These are phyloP conservation scores for Pythium phragmiticola DNA, from an alignment of 352 stramenopile species.

Conservation along the genomic window DNA sequence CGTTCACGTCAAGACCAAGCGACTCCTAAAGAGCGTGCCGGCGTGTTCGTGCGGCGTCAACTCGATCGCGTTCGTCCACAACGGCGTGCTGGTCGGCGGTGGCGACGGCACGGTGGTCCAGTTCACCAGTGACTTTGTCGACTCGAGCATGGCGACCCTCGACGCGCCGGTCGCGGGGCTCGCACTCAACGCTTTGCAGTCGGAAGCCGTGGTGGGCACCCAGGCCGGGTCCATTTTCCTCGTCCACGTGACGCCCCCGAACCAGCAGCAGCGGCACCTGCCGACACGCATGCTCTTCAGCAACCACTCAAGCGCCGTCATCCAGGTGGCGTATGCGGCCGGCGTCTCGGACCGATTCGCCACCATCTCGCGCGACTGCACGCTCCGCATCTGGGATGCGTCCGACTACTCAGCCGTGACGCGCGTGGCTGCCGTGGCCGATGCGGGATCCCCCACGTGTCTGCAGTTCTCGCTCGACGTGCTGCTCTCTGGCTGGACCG, in stretches of 20 bases:
- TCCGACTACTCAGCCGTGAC: slow-evolving; percentile 82
- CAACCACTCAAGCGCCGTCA: slow-evolving; percentile 79
- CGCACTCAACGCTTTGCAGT: slow-evolving; percentile 58
- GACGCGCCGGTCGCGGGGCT: slow-evolving; percentile 62
- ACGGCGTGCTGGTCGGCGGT: slow-evolving; percentile 68
- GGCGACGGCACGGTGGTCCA: slow-evolving; percentile 85
- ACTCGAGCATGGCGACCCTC: slow-evolving; percentile 67
- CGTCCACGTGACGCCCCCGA: slow-evolving; percentile 34
- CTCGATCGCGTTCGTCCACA: slow-evolving; percentile 47
- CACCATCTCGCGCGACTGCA: slow-evolving; percentile 84
- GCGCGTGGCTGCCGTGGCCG: slow-evolving; percentile 38
- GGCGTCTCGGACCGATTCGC: slow-evolving; percentile 88
- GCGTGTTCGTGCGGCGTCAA: slow-evolving; percentile 83
- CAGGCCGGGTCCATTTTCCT: slow-evolving; percentile 76
- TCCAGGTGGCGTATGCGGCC: slow-evolving; percentile 76
- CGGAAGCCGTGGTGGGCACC: slow-evolving; percentile 72
- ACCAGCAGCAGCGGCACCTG: slow-evolving; percentile 25
- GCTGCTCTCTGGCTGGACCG: slow-evolving; percentile 88
- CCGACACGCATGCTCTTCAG: slow-evolving; percentile 58
- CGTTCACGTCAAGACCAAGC: slow-evolving; percentile 70
- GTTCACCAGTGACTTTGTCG: slow-evolving; percentile 74
- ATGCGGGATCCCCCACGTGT: slow-evolving; percentile 67
- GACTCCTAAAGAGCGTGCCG: slow-evolving; percentile 64
- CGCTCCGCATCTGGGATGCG: slow-evolving; percentile 89
- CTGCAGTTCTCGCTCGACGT: slow-evolving; percentile 87